Evolutionary conservation across 139 green algal species (phyloP).

Genomic region (Ettlia oleoabundans): DNA sequence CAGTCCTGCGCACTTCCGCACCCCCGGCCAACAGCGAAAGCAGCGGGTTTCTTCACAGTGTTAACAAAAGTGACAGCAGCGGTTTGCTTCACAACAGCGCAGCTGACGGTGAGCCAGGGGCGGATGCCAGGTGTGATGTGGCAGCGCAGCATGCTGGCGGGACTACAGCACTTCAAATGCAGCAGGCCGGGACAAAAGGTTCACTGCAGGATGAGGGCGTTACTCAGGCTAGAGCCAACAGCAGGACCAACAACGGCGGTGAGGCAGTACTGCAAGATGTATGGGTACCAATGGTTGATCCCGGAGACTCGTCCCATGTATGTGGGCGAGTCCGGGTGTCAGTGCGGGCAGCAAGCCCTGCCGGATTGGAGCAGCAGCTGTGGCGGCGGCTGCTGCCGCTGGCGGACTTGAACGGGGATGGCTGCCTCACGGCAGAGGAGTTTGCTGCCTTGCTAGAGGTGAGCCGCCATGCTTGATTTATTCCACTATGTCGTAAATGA

Average conservation of each 20-base stretch:
- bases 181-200: too few species aligned
- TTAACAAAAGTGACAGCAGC: too few species aligned
- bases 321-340: constrained; percentile 28
- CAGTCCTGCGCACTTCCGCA: too few species aligned
- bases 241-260: neutral
- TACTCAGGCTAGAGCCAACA: too few species aligned
- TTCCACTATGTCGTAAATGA: neutral
- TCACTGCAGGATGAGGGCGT: neutral
- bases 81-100: too few species aligned
- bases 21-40: too few species aligned
- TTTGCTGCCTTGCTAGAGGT: constrained; percentile 47
- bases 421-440: constrained; percentile 34
- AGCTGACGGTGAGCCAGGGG: too few species aligned
- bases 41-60: too few species aligned
- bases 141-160: too few species aligned
- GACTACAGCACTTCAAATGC: too few species aligned
- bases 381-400: constrained; percentile 50
- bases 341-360: constrained; percentile 29
- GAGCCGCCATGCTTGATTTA: neutral
- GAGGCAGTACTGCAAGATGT: constrained; percentile 3
- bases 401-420: constrained; percentile 48
- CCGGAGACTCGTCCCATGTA: constrained; percentile 12
- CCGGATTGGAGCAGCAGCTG: constrained; percentile 51
- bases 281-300: constrained; percentile 40
- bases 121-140: too few species aligned